phyloP scores from a whole-genome alignment of 2,329 filamentous ascomycete species.

The Nigrograna mackinnonii region DNA sequence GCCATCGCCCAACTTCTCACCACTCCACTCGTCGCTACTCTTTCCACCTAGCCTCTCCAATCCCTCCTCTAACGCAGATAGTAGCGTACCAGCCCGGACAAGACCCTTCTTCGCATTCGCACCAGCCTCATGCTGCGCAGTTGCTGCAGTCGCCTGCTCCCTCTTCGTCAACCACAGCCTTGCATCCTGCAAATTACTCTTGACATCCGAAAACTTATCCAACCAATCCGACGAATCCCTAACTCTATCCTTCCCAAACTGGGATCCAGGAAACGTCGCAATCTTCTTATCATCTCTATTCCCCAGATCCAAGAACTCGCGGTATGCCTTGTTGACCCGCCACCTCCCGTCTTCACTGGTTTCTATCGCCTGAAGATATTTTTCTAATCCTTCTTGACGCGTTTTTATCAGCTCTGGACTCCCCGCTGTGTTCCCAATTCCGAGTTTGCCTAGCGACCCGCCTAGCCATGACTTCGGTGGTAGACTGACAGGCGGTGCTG shows the following conservation, averaged over 20 bases:
- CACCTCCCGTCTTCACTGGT: slow-evolving; percentile 74
- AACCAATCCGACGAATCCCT: slow-evolving; percentile 65
- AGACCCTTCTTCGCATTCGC: slow-evolving; percentile 76
- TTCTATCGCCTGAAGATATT: slow-evolving; percentile 73
- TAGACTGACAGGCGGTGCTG: slow-evolving; percentile 67
- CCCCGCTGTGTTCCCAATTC: slow-evolving; percentile 61
- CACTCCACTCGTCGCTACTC: slow-evolving; percentile 42
- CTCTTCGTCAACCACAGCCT: slow-evolving; percentile 67
- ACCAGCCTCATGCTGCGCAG: slow-evolving; percentile 68
- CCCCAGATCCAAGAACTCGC: slow-evolving; percentile 70
- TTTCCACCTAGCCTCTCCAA: slow-evolving; percentile 47
- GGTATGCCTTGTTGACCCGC: slow-evolving; percentile 74
- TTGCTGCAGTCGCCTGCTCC: slow-evolving; percentile 64
- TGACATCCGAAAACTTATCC: slow-evolving; percentile 75
- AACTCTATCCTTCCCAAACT: slow-evolving; percentile 48
- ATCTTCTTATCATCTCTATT: slow-evolving; percentile 22
- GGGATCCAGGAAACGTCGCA: slow-evolving; percentile 32
- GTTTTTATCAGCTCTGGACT: slow-evolving; percentile 71
- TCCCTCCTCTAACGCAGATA: slow-evolving; percentile 68
- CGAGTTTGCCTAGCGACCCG: slow-evolving; percentile 39
- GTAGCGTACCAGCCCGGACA: slow-evolving; percentile 67
- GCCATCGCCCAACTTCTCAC: slow-evolving; percentile 67
- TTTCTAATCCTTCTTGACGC: slow-evolving; percentile 69
- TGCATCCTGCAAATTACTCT: slow-evolving; percentile 70
- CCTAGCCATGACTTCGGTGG: slow-evolving; percentile 79